phyloP scores from a whole-genome alignment of 2,329 filamentous ascomycete genomes.

The Mycocentrospora acerina region DNA sequence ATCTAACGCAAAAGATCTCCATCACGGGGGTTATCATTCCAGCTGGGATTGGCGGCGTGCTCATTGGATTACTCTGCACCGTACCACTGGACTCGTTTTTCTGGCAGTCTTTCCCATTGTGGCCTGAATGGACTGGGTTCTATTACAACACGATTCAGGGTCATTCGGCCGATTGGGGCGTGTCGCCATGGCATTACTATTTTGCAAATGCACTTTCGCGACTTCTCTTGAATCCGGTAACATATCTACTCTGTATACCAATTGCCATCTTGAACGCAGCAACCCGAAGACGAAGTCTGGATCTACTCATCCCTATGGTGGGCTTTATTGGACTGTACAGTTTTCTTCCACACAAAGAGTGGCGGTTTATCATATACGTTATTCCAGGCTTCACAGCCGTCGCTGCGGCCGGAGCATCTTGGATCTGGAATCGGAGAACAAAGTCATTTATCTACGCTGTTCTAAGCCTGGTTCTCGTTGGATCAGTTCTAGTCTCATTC shows the following conservation, averaged over 20 bases:
- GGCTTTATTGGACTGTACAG: slow-evolving; percentile 80
- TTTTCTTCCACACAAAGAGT: slow-evolving; percentile 90
- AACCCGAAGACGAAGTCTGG: slow-evolving; percentile 47
- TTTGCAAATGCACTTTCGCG: slow-evolving; percentile 78
- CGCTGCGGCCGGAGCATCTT: slow-evolving; percentile 71
- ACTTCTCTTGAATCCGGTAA: slow-evolving; percentile 77
- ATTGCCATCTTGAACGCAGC: slow-evolving; percentile 53
- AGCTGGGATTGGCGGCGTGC: slow-evolving; percentile 65
- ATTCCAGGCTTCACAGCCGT: slow-evolving; percentile 78
- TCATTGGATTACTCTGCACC: slow-evolving; percentile 68
- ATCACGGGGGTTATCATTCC: slow-evolving; percentile 62
- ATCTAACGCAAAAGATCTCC: slow-evolving; percentile 57
- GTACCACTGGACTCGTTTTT: slow-evolving; percentile 86
- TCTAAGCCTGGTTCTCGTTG: slow-evolving; percentile 56
- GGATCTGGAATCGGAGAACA: slow-evolving; percentile 59
- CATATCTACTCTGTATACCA: slow-evolving; percentile 55
- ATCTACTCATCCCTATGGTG: slow-evolving; percentile 65
- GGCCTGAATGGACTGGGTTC: slow-evolving; percentile 90
- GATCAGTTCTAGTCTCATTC: slow-evolving; percentile 63
- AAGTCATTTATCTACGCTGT: slow-evolving; percentile 62
- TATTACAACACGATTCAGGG: slow-evolving; percentile 87
- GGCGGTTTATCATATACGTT: slow-evolving; percentile 89
- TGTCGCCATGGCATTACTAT: slow-evolving; percentile 83
- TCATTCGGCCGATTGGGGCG: slow-evolving; percentile 84
- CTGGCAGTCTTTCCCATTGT: slow-evolving; percentile 76